Base-by-base conservation (phyloP, 2,329 filamentous ascomycete genomes). In the Dichotomopilus funicola region DNA sequence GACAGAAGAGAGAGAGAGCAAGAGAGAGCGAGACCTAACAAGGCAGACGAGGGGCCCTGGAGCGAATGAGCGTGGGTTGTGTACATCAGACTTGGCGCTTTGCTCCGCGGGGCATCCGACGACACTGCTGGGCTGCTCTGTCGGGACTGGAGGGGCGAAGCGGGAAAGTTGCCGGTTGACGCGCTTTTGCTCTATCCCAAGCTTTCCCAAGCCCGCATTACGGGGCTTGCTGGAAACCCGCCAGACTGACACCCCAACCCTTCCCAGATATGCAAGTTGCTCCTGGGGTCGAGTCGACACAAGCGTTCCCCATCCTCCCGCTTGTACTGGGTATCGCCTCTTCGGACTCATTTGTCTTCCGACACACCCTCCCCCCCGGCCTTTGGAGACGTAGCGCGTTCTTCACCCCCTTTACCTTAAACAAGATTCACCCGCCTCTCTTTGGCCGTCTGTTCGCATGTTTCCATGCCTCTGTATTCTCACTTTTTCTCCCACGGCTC, bases 221-320 rank as follows among this genome's bases (percentile, higher is more conserved):
- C 61, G 57, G 49, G 35, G 48, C 54, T 34, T 48, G 54, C 48
- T 58, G 53, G 50, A 51, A 54, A 41, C 55, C 55, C 51, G 45
- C 49, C 51, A 50, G 37, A 49, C 54, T 57, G 56, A 45, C 53
- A 48, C 51, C 50, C 59, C 59, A 65, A 62, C 60, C 61, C 42
- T 60, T 47, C 41, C 54, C 48, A 62, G 61, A 61, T 61, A 65
- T 63, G 63, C 60, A 59, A 55, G 56, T 51, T 54, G 50, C 52
- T 57, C 51, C 55, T 56, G 62, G 59, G 19, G 19, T 27, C 19
- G 19, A 27, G 19, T 27, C 19, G 19, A 27, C 19, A 27, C 19
- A 27, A 27, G 19, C 19, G 19, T 27, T 27, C 19, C 19, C 19
- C 19, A 27, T 27, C 19, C 19, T 27, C 19, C 19, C 19, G 19